Base-by-base conservation (phyloP, 192 early-diverging fungal species). In the Martensiomyces pterosporus region DNA sequence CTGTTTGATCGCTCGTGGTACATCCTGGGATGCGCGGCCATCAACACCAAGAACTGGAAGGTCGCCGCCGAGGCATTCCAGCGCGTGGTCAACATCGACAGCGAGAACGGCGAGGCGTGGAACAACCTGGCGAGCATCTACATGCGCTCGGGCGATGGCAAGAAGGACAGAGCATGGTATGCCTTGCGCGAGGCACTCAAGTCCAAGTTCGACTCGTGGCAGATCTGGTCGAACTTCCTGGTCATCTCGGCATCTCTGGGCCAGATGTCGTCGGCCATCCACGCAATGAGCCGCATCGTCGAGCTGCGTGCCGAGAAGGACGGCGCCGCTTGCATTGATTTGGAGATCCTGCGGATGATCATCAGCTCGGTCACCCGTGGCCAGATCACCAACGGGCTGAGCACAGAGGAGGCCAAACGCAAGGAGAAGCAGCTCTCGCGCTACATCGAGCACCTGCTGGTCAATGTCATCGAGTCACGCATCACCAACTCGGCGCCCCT, bases 1-100 rank as follows among this genome's bases (percentile, higher is more conserved):
- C 55, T 99, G 42, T 97, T 90, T 67, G 93, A 94, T 56, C 85
- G 87, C 56, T 90, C 93, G 18, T 99, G 97, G 97, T 99, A 90
- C 60, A 63, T 99, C 25, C 72, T 94, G 43, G 97, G 97, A 3
- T 99, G 97, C 64, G 91, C 93, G 13, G 89, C 88, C 2, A 82
- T 97, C 79, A 82, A 85, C 21, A 46, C 74, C 8, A 77, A 82
- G 44, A 82, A 93, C 33, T 95, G 85, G 85, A 80, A 86, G 22
- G 63, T 68, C 3, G 93, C 86, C 6, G 60, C 79, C 10, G 49
- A 70, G 15, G 90, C 94, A 1, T 97, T 96, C 63, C 65, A 77
- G 36, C 84, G 83, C 33, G 83, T 83, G 12, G 84, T 88, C 5
- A 47, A 65, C 14, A 54, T 97, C 15, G 86, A 93, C 48, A 39